phyloP scores from a whole-genome alignment of 768 basidiomycete genomes.

The Suillus americanus region DNA sequence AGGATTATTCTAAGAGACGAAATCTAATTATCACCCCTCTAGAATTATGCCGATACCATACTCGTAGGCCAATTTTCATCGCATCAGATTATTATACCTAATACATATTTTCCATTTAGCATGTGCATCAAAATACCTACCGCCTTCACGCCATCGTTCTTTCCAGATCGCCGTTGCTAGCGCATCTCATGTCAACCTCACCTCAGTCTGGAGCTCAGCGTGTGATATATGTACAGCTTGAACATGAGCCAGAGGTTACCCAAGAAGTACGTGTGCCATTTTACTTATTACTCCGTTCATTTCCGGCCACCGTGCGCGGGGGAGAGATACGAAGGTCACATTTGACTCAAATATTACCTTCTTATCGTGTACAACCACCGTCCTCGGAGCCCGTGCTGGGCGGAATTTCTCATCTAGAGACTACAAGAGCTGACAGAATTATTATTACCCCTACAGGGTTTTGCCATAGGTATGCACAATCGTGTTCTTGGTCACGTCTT shows the following conservation, averaged over 20 bases:
- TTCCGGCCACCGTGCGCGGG: constrained; percentile 29
- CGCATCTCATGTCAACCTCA: constrained; percentile 83
- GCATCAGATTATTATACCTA: constrained; percentile 10
- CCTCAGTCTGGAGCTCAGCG: constrained; percentile 65
- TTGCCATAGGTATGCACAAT: constrained; percentile 60
- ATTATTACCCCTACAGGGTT: constrained; percentile 48
- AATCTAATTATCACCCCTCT: constrained; percentile 15
- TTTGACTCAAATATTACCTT: constrained; percentile 17
- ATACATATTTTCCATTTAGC: constrained; percentile 40
- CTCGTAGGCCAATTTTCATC: constrained; percentile 49
- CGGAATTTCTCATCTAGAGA: constrained; percentile 14
- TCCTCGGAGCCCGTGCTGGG: constrained; percentile 22
- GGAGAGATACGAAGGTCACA: constrained; percentile 17
- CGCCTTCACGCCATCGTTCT: constrained; percentile 83
- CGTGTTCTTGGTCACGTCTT: constrained; percentile 10
- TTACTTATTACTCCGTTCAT: constrained; percentile 27
- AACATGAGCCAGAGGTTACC: constrained; percentile 79
- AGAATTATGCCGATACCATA: constrained; percentile 84
- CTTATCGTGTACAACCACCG: constrained; percentile 16
- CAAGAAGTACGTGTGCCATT: constrained; percentile 64
- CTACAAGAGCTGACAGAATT: constrained; percentile 16
- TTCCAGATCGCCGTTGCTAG: constrained; percentile 84
- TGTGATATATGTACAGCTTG: constrained; percentile 71
- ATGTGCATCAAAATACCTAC: constrained; percentile 73
- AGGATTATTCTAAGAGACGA: constrained; percentile 11